Evolutionary conservation across 2,329 filamentous ascomycete species (phyloP).

Genomic region (Penicillium sp.): DNA sequence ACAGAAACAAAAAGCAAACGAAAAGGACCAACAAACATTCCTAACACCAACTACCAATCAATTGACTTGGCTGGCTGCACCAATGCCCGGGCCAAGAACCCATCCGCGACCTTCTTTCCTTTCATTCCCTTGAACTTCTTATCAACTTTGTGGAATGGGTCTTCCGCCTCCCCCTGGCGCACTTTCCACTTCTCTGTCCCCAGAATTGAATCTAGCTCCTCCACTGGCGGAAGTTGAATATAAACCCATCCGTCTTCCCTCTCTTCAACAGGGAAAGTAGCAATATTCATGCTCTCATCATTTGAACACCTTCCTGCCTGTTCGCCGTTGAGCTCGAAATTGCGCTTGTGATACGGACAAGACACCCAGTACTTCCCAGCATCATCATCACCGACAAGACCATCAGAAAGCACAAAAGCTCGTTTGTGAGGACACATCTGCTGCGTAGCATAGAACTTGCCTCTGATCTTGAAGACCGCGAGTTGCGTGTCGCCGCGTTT

Average conservation of each 20-base stretch:
- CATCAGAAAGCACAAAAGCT: constrained; percentile 84
- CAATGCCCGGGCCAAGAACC: constrained; percentile 8
- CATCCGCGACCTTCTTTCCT: constrained; percentile 49
- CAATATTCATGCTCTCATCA: constrained; percentile 73
- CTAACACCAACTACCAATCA: constrained; percentile 31
- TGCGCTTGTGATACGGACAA: constrained; percentile 86
- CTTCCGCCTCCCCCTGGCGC: constrained; percentile 63
- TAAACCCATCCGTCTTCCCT: constrained; percentile 75
- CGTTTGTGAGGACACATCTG: constrained; percentile 96
- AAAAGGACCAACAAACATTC: not conserved
- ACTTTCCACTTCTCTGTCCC: constrained; percentile 79
- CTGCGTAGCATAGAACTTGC: constrained; percentile 79
- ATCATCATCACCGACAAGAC: constrained; percentile 66
- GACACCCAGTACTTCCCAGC: constrained; percentile 74
- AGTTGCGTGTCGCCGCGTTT: constrained; percentile 88
- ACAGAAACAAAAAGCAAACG: too few species aligned
- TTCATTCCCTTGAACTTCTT: constrained; percentile 56
- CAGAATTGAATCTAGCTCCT: constrained; percentile 75
- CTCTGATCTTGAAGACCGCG: constrained; percentile 79
- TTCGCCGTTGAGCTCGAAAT: constrained; percentile 71
- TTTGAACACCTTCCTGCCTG: constrained; percentile 70
- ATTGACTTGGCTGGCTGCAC: constrained; percentile 29
- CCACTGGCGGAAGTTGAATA: constrained; percentile 73
- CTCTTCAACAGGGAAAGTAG: constrained; percentile 76
- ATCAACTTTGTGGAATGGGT: constrained; percentile 58